Evolutionary conservation across 345 rosid species (phyloP).

Genomic region (Pistacia vera): DNA sequence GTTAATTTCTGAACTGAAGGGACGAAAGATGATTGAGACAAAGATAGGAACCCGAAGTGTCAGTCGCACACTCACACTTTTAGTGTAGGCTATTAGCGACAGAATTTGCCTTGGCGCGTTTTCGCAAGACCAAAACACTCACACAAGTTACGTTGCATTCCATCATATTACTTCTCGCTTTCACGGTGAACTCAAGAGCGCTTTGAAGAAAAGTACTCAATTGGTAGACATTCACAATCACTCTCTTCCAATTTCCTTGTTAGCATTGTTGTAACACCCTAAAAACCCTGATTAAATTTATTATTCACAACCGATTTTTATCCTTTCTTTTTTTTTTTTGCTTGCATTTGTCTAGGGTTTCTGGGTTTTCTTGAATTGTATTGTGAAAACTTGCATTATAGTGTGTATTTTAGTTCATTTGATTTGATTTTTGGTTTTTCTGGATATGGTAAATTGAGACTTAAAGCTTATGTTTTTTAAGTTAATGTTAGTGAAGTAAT

Average conservation of each 20-base stretch:
- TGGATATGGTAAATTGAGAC: neutral
- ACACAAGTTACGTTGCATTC: neutral
- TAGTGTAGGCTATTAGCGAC: too few species aligned
- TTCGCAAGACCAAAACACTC: neutral
- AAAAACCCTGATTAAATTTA: neutral
- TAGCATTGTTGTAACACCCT: neutral
- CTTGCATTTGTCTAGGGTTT: neutral
- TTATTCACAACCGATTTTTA: too few species aligned
- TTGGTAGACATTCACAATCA: neutral
- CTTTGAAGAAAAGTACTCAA: neutral
- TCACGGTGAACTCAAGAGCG: neutral
- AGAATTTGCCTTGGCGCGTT: too few species aligned
- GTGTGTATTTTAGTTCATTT: too few species aligned
- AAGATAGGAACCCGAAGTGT: too few species aligned
- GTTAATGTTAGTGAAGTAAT: too few species aligned
- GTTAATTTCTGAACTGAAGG: too few species aligned
- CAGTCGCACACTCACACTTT: too few species aligned
- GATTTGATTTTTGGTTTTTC: neutral
- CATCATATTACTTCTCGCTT: neutral
- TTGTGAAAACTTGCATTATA: neutral
- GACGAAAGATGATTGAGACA: too few species aligned
- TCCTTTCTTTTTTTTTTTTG: neutral
- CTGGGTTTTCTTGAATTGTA: neutral
- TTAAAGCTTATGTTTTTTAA: neutral
- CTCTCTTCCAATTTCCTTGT: neutral